Evolutionary conservation across 1,139 yeast genomes (phyloP).

Genomic region (Pneumocystis murina): DNA sequence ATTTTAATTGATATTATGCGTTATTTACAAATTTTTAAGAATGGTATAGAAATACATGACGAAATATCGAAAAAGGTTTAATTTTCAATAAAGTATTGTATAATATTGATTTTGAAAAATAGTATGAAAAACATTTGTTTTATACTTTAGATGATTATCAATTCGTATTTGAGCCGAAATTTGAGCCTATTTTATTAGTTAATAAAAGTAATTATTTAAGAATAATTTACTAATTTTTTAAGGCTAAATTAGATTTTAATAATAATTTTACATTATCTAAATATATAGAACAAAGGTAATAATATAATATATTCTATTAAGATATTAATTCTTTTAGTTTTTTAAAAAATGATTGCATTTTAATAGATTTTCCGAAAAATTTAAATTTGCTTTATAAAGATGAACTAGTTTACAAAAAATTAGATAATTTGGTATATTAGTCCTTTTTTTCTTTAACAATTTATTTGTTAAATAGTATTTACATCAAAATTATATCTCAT

Average conservation of each 20-base stretch:
- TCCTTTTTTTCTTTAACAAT: not conserved
- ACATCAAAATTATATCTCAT: not conserved
- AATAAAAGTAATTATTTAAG: not conserved
- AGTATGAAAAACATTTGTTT: not conserved
- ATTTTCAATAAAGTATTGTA: not conserved
- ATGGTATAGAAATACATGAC: not conserved
- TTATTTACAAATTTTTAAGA: not conserved
- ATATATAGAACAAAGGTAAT: not conserved
- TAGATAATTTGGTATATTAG: not conserved
- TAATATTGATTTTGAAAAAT: not conserved
- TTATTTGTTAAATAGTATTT: not conserved
- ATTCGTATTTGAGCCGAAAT: not conserved
- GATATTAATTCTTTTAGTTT: not conserved
- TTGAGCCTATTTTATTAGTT: not conserved
- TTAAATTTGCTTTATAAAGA: not conserved
- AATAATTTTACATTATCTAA: not conserved
- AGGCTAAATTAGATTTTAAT: not conserved
- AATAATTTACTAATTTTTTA: not conserved
- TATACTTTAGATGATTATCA: not conserved
- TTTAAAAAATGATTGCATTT: not conserved
- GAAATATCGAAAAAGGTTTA: not conserved
- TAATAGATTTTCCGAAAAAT: not conserved
- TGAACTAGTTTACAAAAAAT: not conserved
- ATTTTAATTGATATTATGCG: not conserved
- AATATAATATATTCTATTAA: not conserved